These are phyloP conservation scores for Trichoderma asperellum DNA, from an alignment of 2,329 filamentous ascomycete genomes.

Conservation along the genomic window DNA sequence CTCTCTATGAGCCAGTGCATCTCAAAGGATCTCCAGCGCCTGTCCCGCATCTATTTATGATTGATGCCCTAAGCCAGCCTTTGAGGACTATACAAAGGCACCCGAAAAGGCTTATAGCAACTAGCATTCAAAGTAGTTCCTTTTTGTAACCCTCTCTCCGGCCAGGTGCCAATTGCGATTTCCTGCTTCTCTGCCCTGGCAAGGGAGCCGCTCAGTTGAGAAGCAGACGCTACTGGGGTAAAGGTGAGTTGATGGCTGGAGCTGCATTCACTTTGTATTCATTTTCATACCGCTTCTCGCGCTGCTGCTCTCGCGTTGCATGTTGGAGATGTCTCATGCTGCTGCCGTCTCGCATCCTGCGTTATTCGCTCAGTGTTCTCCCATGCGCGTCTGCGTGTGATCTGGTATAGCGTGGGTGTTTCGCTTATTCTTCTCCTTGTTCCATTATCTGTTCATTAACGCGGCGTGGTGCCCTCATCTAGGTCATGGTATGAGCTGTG, in stretches of 20 bases:
- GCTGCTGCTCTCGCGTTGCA: background rate
- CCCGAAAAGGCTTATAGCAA: background rate
- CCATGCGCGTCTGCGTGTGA: background rate
- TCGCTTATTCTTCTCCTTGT: background rate
- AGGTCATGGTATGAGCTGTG: background rate
- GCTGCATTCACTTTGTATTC: slow-evolving; percentile 7
- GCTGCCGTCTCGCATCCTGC: background rate
- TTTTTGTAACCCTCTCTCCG: background rate
- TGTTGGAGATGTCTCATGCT: background rate
- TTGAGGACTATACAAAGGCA: slow-evolving; percentile 1
- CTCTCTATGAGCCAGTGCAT: slow-evolving; percentile 7
- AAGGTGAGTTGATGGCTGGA: slow-evolving; percentile 12
- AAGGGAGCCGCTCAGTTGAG: slow-evolving; percentile 10
- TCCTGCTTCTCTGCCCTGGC: background rate
- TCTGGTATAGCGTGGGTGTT: background rate
- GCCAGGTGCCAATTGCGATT: background rate
- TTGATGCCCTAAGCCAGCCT: background rate
- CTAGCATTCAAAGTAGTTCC: background rate
- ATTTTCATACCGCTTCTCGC: background rate
- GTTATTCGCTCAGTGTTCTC: background rate
- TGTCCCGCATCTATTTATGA: background rate
- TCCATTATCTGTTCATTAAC: background rate
- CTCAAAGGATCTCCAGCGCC: background rate
- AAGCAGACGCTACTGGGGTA: background rate
- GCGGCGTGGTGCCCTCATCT: background rate